Conservation (phyloP, 2,329 filamentous ascomycete genomes). For the Monilinia aucupariae region DNA sequence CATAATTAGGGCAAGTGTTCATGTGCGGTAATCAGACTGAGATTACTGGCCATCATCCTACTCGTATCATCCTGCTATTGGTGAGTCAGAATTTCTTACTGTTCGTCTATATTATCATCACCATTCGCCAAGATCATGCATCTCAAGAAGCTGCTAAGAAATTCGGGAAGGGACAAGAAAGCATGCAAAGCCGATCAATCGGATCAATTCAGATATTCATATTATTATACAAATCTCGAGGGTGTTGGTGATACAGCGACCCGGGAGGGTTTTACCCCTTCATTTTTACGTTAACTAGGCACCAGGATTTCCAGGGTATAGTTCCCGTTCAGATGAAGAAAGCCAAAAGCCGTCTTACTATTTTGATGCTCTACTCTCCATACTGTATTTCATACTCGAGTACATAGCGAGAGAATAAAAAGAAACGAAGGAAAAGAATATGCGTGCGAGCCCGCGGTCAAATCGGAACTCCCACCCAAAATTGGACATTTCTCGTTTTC, state of each 20-base stretch:
- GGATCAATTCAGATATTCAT: neutral
- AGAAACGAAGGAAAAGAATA: neutral
- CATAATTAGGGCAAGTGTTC: neutral
- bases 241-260: neutral
- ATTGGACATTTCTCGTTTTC: neutral
- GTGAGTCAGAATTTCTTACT: neutral
- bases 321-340: neutral
- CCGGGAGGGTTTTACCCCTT: neutral
- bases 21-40: neutral
- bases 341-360: neutral
- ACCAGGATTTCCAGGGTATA: neutral
- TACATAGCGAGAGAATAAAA: neutral
- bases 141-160: neutral
- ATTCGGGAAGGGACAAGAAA: neutral
- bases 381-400: too few species aligned
- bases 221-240: neutral
- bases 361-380: neutral
- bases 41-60: neutral
- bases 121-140: neutral
- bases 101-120: neutral
- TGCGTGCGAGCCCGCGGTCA: neutral
- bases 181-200: conserved; percentile 2
- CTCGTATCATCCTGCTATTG: conserved; percentile 1
- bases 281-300: neutral
- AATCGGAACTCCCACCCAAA: neutral